phyloP scores from a whole-genome alignment of 2,329 filamentous ascomycete species.

The Nothopassalora personata region DNA sequence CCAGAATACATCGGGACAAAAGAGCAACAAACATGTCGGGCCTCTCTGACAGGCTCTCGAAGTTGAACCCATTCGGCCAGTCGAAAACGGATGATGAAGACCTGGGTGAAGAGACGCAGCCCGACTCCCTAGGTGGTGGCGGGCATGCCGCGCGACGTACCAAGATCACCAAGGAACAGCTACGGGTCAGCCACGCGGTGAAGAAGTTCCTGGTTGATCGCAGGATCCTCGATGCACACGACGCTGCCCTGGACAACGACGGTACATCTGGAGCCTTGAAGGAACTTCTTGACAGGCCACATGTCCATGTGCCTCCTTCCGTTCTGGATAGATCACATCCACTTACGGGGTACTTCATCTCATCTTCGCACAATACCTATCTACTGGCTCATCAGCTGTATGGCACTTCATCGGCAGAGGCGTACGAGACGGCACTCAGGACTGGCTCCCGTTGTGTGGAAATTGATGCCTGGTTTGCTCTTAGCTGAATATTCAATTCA shows the following conservation, averaged over 20 bases:
- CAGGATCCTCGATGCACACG: constrained; percentile 45
- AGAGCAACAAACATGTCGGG: constrained; percentile 5
- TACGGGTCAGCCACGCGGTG: constrained; percentile 56
- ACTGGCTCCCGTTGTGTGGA: constrained; percentile 66
- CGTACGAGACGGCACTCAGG: constrained; percentile 58
- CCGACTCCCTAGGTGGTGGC: constrained; percentile 51
- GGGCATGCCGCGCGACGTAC: constrained; percentile 51
- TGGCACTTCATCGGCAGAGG: constrained; percentile 56
- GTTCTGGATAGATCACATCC: constrained; percentile 55
- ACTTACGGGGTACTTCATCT: constrained; percentile 66
- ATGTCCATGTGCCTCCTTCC: constrained; percentile 52
- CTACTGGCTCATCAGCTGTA: constrained; percentile 64
- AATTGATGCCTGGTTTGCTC: constrained; percentile 60
- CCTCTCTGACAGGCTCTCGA: constrained; percentile 30
- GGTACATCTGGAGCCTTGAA: constrained; percentile 45
- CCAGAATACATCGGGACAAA: not conserved
- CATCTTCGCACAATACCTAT: constrained; percentile 69
- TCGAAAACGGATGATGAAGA: constrained; percentile 46
- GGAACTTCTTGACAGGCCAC: constrained; percentile 51
- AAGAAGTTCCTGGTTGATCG: constrained; percentile 53
- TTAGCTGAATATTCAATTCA: not conserved
- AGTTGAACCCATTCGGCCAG: constrained; percentile 39
- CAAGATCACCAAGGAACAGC: constrained; percentile 46
- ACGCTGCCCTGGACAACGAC: constrained; percentile 45
- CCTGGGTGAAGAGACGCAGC: constrained; percentile 49